Conservation (phyloP, 192 early-diverging fungal genomes). For the Glomus cerebriforme region DNA sequence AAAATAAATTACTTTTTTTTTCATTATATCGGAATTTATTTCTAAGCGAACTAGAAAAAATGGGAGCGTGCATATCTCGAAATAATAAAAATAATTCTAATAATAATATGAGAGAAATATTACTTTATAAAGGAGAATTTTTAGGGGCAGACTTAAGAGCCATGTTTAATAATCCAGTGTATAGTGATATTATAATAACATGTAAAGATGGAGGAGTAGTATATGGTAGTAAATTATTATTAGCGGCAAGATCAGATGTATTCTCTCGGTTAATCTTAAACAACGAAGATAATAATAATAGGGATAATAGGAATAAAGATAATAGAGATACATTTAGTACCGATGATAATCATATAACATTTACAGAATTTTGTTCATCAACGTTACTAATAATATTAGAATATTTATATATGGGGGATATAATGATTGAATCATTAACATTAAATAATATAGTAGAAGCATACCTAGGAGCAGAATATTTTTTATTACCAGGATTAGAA, state of each 20-base stretch:
- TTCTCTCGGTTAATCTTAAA: background rate
- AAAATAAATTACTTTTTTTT: background rate
- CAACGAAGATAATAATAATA: background rate
- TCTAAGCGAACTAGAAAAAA: background rate
- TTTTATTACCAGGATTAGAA: constrained; percentile 1
- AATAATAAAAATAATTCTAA: background rate
- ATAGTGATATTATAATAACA: constrained; percentile 9
- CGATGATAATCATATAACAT: constrained; percentile 1
- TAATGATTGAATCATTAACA: background rate
- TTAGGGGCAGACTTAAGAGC: background rate
- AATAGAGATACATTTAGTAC: background rate
- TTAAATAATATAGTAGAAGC: constrained; percentile 11
- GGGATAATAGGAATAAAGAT: background rate
- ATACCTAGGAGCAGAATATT: constrained; percentile 21
- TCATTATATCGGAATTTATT: background rate
- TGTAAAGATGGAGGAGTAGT: background rate
- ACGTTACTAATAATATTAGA: constrained; percentile 20
- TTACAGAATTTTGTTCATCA: constrained; percentile 11
- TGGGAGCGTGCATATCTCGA: background rate
- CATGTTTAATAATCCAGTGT: constrained; percentile 7
- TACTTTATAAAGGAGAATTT: background rate
- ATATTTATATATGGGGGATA: constrained; percentile 27
- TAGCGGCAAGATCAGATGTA: constrained; percentile 25
- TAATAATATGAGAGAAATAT: background rate
- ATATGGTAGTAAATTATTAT: constrained; percentile 4